Evolutionary conservation across 1,284 basidiomycete genomes (phyloP).

Genomic region (Heterobasidion irregulare): DNA sequence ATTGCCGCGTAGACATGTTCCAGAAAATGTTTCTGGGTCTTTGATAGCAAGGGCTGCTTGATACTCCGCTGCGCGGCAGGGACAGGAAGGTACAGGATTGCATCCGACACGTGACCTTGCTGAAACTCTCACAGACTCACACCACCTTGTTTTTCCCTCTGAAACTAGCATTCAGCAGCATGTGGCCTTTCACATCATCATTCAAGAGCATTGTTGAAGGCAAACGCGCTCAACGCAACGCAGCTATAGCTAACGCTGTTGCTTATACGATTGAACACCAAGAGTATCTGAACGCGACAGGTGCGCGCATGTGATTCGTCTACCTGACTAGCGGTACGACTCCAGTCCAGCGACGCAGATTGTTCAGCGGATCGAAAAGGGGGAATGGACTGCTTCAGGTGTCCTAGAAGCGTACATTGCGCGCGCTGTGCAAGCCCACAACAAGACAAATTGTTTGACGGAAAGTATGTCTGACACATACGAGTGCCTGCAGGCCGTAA

Average conservation of each 20-base stretch:
- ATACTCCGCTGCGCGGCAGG: no score
- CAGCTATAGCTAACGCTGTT: slow-evolving; percentile 19
- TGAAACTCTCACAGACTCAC: no score
- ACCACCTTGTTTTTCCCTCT: no score
- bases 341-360: slow-evolving; percentile 47
- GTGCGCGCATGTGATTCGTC: slow-evolving; percentile 8
- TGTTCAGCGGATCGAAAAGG: slow-evolving; percentile 43
- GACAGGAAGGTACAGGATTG: no score
- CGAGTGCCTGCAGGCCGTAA: background rate
- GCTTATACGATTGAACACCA: slow-evolving; percentile 12
- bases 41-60: no score
- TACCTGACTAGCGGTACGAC: no score
- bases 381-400: slow-evolving; percentile 66
- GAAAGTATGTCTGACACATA: slow-evolving; percentile 40
- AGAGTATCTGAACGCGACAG: slow-evolving; percentile 19
- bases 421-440: slow-evolving; percentile 57
- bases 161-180: slow-evolving; percentile 10
- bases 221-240: slow-evolving; percentile 26
- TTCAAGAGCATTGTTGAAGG: slow-evolving; percentile 19
- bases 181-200: slow-evolving; percentile 34
- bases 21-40: no score
- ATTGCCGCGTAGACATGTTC: no score
- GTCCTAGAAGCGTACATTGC: slow-evolving; percentile 72
- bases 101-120: no score
- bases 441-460: slow-evolving; percentile 67